Evolutionary conservation across 768 basidiomycete genomes (phyloP).

Genomic region (Mycena rosella): DNA sequence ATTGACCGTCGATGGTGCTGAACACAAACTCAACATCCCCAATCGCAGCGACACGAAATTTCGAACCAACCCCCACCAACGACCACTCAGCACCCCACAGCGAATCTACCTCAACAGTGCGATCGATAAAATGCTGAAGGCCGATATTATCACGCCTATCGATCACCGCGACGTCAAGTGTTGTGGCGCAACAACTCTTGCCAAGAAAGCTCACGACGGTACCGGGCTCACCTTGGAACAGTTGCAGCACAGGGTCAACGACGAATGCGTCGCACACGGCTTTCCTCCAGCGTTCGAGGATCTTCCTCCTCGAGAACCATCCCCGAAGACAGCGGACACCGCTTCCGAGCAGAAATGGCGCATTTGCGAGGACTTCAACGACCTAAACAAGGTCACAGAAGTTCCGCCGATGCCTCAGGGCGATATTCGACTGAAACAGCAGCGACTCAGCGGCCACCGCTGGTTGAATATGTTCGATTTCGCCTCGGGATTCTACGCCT

Average conservation of each 20-base stretch:
- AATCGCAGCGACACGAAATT: conserved; percentile 26
- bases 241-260: conserved; percentile 19
- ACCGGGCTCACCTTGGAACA: conserved; percentile 25
- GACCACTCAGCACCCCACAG: conserved; percentile 40
- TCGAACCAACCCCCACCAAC: conserved; percentile 33
- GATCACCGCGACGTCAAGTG: conserved; percentile 30
- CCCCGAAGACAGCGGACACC: neutral
- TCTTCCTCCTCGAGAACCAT: neutral
- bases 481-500: too few relatives aligned
- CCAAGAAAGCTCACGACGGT: conserved; percentile 28
- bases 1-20: conserved; percentile 28
- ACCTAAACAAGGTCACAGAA: too few relatives aligned
- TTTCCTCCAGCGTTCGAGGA: conserved; percentile 18
- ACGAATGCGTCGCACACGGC: conserved; percentile 23
- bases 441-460: conserved; percentile 48
- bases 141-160: conserved; percentile 12
- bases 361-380: conserved; percentile 53
- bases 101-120: conserved; percentile 31
- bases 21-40: conserved; percentile 40
- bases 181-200: conserved; percentile 20
- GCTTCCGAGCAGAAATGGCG: conserved; percentile 50
- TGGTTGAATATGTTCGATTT: too few relatives aligned
- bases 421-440: conserved; percentile 54
- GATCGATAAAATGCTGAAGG: conserved; percentile 43
- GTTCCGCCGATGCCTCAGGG: conserved; percentile 50